Evolutionary conservation across 768 basidiomycete species (phyloP).

Genomic region (Amanita rimosa): DNA sequence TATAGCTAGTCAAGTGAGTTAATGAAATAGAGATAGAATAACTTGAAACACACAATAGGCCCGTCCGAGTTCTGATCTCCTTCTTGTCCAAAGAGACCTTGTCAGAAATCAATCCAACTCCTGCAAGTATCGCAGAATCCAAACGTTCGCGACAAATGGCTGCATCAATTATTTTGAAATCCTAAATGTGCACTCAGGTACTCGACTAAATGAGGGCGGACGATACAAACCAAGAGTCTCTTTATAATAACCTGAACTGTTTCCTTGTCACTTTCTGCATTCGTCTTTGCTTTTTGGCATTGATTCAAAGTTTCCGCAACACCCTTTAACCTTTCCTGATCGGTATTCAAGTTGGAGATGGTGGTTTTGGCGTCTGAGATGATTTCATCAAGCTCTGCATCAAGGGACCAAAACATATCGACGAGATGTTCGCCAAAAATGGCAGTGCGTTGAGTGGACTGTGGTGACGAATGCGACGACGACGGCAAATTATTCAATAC

Average conservation of each 20-base stretch:
- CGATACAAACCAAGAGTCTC: slow-evolving; percentile 43
- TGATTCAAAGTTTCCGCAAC: slow-evolving; percentile 18
- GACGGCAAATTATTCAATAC: slow-evolving; percentile 53
- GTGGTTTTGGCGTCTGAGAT: slow-evolving; percentile 40
- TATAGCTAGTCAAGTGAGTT: slow-evolving; percentile 49
- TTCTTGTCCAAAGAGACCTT: slow-evolving; percentile 60
- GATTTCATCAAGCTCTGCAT: slow-evolving; percentile 66
- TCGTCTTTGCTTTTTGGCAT: slow-evolving; percentile 35
- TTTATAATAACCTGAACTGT: slow-evolving; percentile 47
- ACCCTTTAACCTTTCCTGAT: slow-evolving; percentile 15
- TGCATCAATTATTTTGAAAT: slow-evolving; percentile 42
- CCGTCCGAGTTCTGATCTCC: slow-evolving; percentile 71
- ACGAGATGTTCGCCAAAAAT: slow-evolving; percentile 61
- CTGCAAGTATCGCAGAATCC: slow-evolving; percentile 51
- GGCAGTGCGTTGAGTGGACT: slow-evolving; percentile 28
- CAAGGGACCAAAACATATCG: slow-evolving; percentile 76
- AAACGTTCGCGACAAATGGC: slow-evolving; percentile 64
- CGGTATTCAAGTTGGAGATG: slow-evolving; percentile 22
- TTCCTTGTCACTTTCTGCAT: slow-evolving; percentile 53
- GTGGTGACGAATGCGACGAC: slow-evolving; percentile 52
- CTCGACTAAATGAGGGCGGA: slow-evolving; percentile 1
- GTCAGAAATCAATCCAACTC: slow-evolving; percentile 60
- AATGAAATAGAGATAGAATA: neutral
- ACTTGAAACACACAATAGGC: slow-evolving; percentile 54
- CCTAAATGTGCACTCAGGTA: slow-evolving; percentile 26